phyloP scores from a whole-genome alignment of 2,329 filamentous ascomycete species.

The Paracamarosporium sp. region DNA sequence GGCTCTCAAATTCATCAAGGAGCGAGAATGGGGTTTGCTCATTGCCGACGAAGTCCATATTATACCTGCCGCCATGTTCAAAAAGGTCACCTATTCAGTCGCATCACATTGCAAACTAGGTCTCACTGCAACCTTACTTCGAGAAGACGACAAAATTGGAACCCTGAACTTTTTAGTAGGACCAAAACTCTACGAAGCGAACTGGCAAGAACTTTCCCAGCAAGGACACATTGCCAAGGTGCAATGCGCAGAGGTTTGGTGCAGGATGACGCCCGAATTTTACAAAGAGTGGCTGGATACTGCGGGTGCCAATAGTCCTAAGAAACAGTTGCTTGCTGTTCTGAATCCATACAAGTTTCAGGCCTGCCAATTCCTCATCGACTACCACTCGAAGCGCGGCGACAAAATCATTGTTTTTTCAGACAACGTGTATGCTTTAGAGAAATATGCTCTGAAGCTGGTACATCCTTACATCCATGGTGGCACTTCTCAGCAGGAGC shows the following conservation, averaged over 20 bases:
- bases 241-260: slow-evolving; percentile 99
- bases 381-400: slow-evolving; percentile 92
- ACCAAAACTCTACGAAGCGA: slow-evolving; percentile 96
- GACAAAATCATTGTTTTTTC: slow-evolving; percentile 99
- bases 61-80: slow-evolving; percentile 94
- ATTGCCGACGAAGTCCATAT: slow-evolving; percentile 98
- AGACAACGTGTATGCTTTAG: slow-evolving; percentile 92
- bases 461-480: slow-evolving; percentile 92
- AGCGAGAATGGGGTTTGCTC: slow-evolving; percentile 95
- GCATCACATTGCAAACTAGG: slow-evolving; percentile 96
- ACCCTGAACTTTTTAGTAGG: slow-evolving; percentile 98
- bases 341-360: slow-evolving; percentile 99
- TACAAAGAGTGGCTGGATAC: slow-evolving; percentile 88
- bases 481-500: slow-evolving; percentile 83
- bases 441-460: slow-evolving; percentile 83
- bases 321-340: slow-evolving; percentile 78
- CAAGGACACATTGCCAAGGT: slow-evolving; percentile 97
- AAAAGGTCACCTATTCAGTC: slow-evolving; percentile 90
- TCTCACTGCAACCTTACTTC: slow-evolving; percentile 87
- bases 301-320: slow-evolving; percentile 61
- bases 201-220: slow-evolving; percentile 98
- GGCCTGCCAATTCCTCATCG: slow-evolving; percentile 96
- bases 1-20: slow-evolving; percentile 94
- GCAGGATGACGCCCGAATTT: slow-evolving; percentile 98
- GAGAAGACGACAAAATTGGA: slow-evolving; percentile 98